A percentile compares a stretch with the other conserved stretches of the same genome.
Evolutionary conservation across 1,139 yeast genomes (phyloP).

Genomic region (Yamadazyma buinensis): DNA sequence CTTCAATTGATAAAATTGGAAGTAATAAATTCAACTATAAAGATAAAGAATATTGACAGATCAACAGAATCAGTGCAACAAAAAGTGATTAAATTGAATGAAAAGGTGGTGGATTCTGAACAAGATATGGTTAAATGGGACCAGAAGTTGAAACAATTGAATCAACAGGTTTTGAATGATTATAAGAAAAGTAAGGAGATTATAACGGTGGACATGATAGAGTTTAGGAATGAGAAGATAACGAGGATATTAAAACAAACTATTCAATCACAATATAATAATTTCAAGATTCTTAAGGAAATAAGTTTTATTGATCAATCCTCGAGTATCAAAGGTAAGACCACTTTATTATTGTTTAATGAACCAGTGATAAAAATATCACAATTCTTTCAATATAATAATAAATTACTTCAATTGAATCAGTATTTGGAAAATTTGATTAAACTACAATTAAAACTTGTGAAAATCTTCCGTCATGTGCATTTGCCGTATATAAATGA

Average conservation of each 20-base stretch:
- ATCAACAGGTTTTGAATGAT: background rate
- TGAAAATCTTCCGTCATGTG: constrained; percentile 19
- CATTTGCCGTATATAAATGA: constrained; percentile 35
- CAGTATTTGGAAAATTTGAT: constrained; percentile 41
- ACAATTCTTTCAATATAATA: constrained; percentile 26
- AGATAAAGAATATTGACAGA: constrained; percentile 21
- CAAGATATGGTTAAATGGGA: constrained; percentile 9
- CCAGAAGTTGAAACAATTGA: constrained; percentile 8
- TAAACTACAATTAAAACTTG: constrained; percentile 27
- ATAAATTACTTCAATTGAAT: constrained; percentile 28
- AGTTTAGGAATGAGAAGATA: constrained; percentile 18
- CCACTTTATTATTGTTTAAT: constrained; percentile 15
- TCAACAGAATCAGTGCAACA: constrained; percentile 14
- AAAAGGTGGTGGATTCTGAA: constrained; percentile 12
- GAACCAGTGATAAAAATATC: constrained; percentile 29
- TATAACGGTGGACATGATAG: constrained; percentile 2
- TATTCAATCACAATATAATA: constrained; percentile 20
- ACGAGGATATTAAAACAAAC: constrained; percentile 29
- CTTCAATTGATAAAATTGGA: constrained; percentile 43
- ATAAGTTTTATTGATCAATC: constrained; percentile 14
- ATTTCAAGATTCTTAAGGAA: constrained; percentile 27
- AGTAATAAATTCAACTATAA: constrained; percentile 21
- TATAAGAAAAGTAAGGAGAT: constrained; percentile 1
- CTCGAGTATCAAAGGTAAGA: constrained; percentile 8
- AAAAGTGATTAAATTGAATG: constrained; percentile 15